Evolutionary conservation across 73 alveolate species (phyloP).

Genomic region (Symbiodinium natans): DNA sequence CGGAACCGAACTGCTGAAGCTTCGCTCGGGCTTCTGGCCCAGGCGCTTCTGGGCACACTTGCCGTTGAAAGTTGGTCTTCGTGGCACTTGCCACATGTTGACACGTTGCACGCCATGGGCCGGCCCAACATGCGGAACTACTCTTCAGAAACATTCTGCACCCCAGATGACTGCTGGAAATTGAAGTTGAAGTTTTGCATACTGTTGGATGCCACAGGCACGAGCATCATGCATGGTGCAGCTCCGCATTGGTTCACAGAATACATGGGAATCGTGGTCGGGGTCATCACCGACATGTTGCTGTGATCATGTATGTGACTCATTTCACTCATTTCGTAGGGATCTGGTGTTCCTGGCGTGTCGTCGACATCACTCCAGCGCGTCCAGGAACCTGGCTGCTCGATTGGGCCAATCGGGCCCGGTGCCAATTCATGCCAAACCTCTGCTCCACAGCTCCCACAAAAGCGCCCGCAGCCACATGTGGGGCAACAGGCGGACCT

Average conservation of each 20-base stretch:
- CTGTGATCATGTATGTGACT: too few relatives aligned
- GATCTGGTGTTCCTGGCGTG: slow-evolving; percentile 1
- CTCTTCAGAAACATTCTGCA: not conserved
- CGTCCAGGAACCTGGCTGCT: too few relatives aligned
- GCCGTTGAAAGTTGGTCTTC: not conserved
- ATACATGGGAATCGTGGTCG: not conserved
- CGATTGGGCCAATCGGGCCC: not conserved
- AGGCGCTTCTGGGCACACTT: not conserved
- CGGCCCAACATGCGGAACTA: not conserved
- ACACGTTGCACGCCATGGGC: not conserved
- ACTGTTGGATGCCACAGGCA: not conserved
- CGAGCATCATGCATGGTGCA: not conserved
- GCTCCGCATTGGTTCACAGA: not conserved
- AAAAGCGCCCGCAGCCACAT: slow-evolving; percentile 83
- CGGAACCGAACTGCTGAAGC: too few relatives aligned
- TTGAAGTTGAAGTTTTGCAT: not conserved
- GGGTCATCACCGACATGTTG: too few relatives aligned
- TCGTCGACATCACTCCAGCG: not conserved
- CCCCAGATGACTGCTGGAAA: not conserved
- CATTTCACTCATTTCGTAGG: not conserved
- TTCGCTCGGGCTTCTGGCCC: not conserved
- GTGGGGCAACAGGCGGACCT: slow-evolving; percentile 43
- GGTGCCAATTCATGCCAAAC: slow-evolving; percentile 11
- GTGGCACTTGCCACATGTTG: slow-evolving; percentile 1
- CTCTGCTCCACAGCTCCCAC: slow-evolving; percentile 63